Evolutionary conservation across 2,329 filamentous ascomycete genomes (phyloP), one percentile per base, ranked within the genome.

Genomic region (Aspergillus aculeatus): DNA sequence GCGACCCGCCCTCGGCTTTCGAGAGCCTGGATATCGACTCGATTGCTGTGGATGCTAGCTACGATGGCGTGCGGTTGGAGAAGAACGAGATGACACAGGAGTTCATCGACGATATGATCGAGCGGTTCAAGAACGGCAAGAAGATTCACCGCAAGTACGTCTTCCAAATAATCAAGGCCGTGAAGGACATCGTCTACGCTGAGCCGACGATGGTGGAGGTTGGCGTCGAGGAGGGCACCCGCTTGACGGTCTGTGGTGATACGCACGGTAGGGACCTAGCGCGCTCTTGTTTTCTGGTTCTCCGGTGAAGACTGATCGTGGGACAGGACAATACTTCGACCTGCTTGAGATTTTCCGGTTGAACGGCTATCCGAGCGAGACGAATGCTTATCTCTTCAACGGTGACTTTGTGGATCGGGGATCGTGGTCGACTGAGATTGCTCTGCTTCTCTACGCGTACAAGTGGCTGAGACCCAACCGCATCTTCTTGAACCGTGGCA

Each of bases 201-300:
- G 95, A 99, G 79, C 85, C 94, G 16, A 99, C 95, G 26, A 97
- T 99, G 95, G 93, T 97, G 26, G 95, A 99, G 79, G 85, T 95
- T 73, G 86, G 91, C 53, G 87, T 99, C 57, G 86, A 89, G 5
- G 80, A 90, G 50, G 92, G 88, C 58, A 86, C 89, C 59, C 85
- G 89, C 72, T 82, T 99, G 70, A 99, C 95, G 2, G 92, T 99
- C 57, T 99, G 95, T 73, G 95, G 95, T 75, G 95, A 99, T 75
- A 99, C 95, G 5, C 95, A 99, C 75, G 95, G 91, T 91, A 78
- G 77, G 61, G 19, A n/a, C 32, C 21, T 35, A 44, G 11, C 32
- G 54, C 35, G 48, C 12, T 35, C 29, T 51, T 26, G 6, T 26
- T n/a, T 47, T 47, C 6, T 47, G 24, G 21, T 9, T 12, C 24